phyloP scores from a whole-genome alignment of 2,329 filamentous ascomycete species.

The Monosporascus sp. region DNA sequence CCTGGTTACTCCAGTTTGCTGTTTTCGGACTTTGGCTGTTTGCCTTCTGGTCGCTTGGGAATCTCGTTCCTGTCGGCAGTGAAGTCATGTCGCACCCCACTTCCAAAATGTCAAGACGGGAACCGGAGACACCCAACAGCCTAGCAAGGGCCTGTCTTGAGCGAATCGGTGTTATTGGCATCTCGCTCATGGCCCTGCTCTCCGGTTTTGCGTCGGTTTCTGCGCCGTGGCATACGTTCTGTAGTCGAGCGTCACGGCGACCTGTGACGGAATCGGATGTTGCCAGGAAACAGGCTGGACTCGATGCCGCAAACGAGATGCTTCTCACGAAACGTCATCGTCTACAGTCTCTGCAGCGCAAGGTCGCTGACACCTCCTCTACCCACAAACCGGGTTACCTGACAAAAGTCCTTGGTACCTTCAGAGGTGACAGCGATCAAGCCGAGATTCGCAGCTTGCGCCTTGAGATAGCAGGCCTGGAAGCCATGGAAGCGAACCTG shows the following conservation, averaged over 20 bases:
- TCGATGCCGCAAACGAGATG: constrained; percentile 77
- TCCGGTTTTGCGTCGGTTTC: constrained; percentile 87
- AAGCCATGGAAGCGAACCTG: constrained; percentile 72
- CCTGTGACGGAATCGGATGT: constrained; percentile 71
- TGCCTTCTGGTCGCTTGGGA: constrained; percentile 72
- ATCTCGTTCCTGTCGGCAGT: constrained; percentile 47
- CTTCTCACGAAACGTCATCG: constrained; percentile 69
- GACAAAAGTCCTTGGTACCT: constrained; percentile 66
- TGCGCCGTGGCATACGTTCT: constrained; percentile 79
- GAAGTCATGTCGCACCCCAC: constrained; percentile 38
- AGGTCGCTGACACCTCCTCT: constrained; percentile 35
- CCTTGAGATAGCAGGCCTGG: constrained; percentile 73
- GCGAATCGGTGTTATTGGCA: constrained; percentile 78
- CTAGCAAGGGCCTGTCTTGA: constrained; percentile 55
- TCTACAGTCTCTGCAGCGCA: constrained; percentile 65
- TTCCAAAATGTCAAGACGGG: constrained; percentile 32
- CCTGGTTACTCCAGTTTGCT: constrained; percentile 59
- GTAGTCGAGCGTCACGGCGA: constrained; percentile 50
- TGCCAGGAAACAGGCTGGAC: constrained; percentile 69
- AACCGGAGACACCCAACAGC: constrained; percentile 31
- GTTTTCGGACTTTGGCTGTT: constrained; percentile 67
- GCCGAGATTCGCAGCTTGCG: constrained; percentile 58
- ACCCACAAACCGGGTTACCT: constrained; percentile 57
- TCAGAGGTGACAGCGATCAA: constrained; percentile 60
- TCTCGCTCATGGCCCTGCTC: constrained; percentile 80